Base-by-base conservation (phyloP, 2,329 filamentous ascomycete genomes). In the Aaosphaeria pasadenensis region DNA sequence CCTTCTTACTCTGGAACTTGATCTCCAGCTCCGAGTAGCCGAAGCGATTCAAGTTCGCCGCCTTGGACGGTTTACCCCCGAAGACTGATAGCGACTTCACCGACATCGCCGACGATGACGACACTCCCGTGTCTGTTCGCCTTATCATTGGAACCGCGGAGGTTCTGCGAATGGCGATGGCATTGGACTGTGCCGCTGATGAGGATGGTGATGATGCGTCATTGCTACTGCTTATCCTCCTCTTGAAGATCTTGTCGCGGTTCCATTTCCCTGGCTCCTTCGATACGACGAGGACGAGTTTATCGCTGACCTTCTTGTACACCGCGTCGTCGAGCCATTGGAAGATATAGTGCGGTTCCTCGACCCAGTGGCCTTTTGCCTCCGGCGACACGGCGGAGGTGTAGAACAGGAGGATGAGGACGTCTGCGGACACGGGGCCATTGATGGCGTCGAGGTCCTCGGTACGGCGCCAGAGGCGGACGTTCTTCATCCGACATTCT, bases 321-420 rank as follows among this genome's bases (percentile, higher is more conserved):
- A 51, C 48, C 4, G 58, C 54, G 2, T 17, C 41, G 4, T 64
- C 57, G 1, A 68, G 52, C 62, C 59, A 62, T 40, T 67, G 57
- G 35, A 68, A 68, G 4, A 51, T 57, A 38, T 62, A 63, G 32
- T 67, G 63, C 9, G 63, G 63, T 39, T 67, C 64, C 44, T 67
- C 62, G 3, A 67, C 63, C 64, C 64, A 67, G 17, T 67, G 63
- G 7, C 56, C 61, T 31, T 57, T 58, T 4, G 62, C 61, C 31
- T 60, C 61, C 7, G 48, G 7, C 17, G 3, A 39, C 4, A 66
- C 40, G 2, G 57, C 59, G 29, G 55, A 64, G 2, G 64, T 66
- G 45, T 65, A 67, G 42, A 67, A 67, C 3, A 67, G 51, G 3
- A 67, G 30, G 0, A 63, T 44, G 1, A 67, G 48, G 0, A 62